Evolutionary conservation across 805 yeast species (phyloP).

Genomic region (Yarrowia bubula): DNA sequence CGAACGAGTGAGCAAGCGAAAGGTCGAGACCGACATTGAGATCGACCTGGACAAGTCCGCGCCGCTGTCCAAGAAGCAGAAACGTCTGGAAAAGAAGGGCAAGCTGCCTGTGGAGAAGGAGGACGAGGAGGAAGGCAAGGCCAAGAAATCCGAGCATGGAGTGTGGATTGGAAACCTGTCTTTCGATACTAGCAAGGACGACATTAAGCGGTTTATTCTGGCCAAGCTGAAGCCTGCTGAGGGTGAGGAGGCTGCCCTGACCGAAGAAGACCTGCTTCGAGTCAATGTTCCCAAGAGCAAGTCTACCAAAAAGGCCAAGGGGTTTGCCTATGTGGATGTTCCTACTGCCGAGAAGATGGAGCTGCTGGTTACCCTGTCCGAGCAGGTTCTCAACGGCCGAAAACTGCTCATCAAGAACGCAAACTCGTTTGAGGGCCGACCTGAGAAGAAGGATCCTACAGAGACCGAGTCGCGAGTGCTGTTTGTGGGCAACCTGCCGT

Average conservation of each 20-base stretch:
- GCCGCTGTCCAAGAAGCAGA: constrained; percentile 89
- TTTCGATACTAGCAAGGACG: constrained; percentile 77
- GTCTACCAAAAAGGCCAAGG: constrained; percentile 51
- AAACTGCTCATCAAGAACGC: constrained; percentile 81
- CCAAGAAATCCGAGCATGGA: constrained; percentile 53
- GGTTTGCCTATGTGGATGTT: constrained; percentile 91
- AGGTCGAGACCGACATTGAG: constrained; percentile 41
- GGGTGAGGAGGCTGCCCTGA: constrained; percentile 39
- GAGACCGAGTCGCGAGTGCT: constrained; percentile 57
- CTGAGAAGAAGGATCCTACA: constrained; percentile 76
- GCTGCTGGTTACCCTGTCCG: constrained; percentile 66
- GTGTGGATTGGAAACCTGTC: constrained; percentile 95
- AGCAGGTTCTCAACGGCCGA: constrained; percentile 74
- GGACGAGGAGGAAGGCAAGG: constrained; percentile 31
- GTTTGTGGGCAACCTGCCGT: constrained; percentile 90
- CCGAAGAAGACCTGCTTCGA: constrained; percentile 66
- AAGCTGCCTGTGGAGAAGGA: constrained; percentile 37
- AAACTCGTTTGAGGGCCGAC: constrained; percentile 82
- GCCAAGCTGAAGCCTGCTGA: constrained; percentile 48
- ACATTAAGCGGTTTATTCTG: constrained; percentile 60
- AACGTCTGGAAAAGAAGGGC: constrained; percentile 74
- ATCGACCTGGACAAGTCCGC: constrained; percentile 53
- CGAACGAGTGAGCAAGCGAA: background rate
- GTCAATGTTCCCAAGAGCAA: constrained; percentile 73
- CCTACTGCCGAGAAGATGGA: constrained; percentile 56